Percentiles rank a stretch among this genome's conserved stretches.
Conservation (phyloP, 2,329 filamentous ascomycete species). For the Anthostomella pinea region DNA sequence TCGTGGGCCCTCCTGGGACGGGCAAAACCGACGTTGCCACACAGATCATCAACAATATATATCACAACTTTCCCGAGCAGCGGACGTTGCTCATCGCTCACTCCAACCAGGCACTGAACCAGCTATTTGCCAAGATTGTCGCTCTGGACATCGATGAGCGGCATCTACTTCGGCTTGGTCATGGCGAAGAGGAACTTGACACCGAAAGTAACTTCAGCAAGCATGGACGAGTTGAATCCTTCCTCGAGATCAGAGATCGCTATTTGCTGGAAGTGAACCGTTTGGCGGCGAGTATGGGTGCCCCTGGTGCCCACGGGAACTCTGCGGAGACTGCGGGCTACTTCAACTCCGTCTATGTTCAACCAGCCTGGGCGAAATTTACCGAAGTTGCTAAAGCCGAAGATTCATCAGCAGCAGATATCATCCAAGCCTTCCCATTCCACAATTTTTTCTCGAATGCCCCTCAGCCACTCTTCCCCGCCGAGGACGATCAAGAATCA, state of each 20-base stretch:
- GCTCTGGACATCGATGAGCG: constrained; percentile 92
- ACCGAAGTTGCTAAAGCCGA: constrained; percentile 60
- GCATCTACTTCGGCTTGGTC: constrained; percentile 86
- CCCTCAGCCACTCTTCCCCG: constrained; percentile 79
- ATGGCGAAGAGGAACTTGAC: constrained; percentile 91
- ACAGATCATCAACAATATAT: constrained; percentile 98
- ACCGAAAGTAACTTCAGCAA: constrained; percentile 89
- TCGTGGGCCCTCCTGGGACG: constrained; percentile 93
- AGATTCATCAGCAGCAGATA: constrained; percentile 55
- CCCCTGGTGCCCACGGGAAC: constrained; percentile 90
- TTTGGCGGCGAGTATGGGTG: constrained; percentile 78
- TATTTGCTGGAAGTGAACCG: constrained; percentile 83
- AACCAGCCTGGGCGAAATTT: constrained; percentile 86
- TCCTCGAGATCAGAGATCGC: constrained; percentile 79
- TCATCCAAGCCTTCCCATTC: constrained; percentile 81
- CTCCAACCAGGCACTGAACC: constrained; percentile 96
- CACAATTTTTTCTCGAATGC: constrained; percentile 82
- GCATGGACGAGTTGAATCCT: constrained; percentile 89
- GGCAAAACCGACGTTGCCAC: constrained; percentile 99
- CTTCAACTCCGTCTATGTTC: constrained; percentile 89
- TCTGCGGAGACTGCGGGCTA: constrained; percentile 97
- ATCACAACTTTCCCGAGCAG: constrained; percentile 94
- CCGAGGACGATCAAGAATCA: constrained; percentile 61
- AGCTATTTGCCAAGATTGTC: constrained; percentile 97
- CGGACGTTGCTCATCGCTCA: constrained; percentile 91